Base-by-base conservation (phyloP, 257 asterid genomes). In the Capsicum pubescens region DNA sequence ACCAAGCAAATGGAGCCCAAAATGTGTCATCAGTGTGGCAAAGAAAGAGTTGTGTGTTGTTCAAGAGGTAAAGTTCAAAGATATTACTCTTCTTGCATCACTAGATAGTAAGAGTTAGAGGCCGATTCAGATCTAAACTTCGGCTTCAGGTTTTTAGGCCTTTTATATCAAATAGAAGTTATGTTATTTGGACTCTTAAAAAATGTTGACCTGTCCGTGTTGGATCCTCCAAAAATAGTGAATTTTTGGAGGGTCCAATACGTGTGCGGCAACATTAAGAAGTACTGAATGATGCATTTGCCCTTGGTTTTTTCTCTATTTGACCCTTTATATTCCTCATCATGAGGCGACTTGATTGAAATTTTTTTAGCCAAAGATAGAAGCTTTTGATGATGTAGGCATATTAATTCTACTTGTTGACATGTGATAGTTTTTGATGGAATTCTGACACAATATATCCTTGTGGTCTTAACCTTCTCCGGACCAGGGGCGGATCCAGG, bases 1-100 rank as follows among this genome's bases (percentile, higher is more conserved):
- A 69, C 11, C 26, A 14, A 63, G 69, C 56, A 52, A 48, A 72
- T 35, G 46, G 63, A 63, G 50, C 87, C 91, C 5, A 87, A 61
- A 35, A 89, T 86, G 91, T 91, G 94, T 71, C 94, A 91, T 81
- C 92, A 90, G 8, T 89, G 64, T 39, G 91, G 90, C 58, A 91
- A 88, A 83, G 93, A 88, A 39, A 61, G 81, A 52, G 93, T 92
- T 57, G 93, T 88, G 12, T 84, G 90, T 81, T 92, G 93, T 80
- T 84, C 87, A 1, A 85, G 69, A 7, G 90, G 93, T 52, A 84
- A 81, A 64, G 86, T 82, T 2, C 90, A 89, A 89, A 89, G 92
- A 67, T 92, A 87, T 84, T 90, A 93, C 61, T 59, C 54, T 13
- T 84, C 88, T 9, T 89, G 93, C 87, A 87, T 87, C 81, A 17